Evolutionary conservation across 1,139 yeast genomes (phyloP).

Genomic region (Geotrichum carabidarum): DNA sequence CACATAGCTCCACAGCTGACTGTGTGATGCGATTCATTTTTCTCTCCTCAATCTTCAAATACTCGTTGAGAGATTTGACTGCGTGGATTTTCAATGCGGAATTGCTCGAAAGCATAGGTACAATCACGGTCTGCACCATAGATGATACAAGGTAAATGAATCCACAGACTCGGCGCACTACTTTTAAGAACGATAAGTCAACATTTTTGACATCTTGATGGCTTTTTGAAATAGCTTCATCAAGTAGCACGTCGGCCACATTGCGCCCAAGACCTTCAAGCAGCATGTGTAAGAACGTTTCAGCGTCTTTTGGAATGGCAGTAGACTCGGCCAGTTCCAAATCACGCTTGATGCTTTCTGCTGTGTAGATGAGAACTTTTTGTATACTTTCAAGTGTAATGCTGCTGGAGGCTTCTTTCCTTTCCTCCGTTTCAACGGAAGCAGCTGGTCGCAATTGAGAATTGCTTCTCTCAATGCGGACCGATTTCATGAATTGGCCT

Average conservation of each 20-base stretch:
- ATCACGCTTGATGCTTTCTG: slow-evolving; percentile 75
- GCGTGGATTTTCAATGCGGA: slow-evolving; percentile 53
- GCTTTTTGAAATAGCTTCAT: slow-evolving; percentile 48
- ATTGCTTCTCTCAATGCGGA: slow-evolving; percentile 29
- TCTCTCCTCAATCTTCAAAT: slow-evolving; percentile 61
- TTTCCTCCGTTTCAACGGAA: slow-evolving; percentile 13
- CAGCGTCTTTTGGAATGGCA: slow-evolving; percentile 58
- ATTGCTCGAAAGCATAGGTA: slow-evolving; percentile 62
- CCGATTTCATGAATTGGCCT: slow-evolving; percentile 34
- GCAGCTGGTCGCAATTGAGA: slow-evolving; percentile 15
- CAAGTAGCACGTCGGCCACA: slow-evolving; percentile 71
- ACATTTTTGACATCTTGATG: slow-evolving; percentile 40
- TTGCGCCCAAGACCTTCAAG: slow-evolving; percentile 67
- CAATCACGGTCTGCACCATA: slow-evolving; percentile 61
- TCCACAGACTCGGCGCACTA: slow-evolving; percentile 55
- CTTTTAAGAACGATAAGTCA: slow-evolving; percentile 46
- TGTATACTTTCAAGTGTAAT: slow-evolving; percentile 46
- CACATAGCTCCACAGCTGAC: slow-evolving; percentile 49
- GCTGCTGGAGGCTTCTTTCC: slow-evolving; percentile 23
- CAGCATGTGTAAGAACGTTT: slow-evolving; percentile 62
- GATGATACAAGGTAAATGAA: slow-evolving; percentile 65
- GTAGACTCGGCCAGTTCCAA: slow-evolving; percentile 63
- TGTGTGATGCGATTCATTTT: slow-evolving; percentile 62
- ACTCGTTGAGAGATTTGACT: slow-evolving; percentile 60
- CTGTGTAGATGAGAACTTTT: slow-evolving; percentile 59